Evolutionary conservation across 2,329 filamentous ascomycete species (phyloP).

Genomic region (Claviceps arundinis): DNA sequence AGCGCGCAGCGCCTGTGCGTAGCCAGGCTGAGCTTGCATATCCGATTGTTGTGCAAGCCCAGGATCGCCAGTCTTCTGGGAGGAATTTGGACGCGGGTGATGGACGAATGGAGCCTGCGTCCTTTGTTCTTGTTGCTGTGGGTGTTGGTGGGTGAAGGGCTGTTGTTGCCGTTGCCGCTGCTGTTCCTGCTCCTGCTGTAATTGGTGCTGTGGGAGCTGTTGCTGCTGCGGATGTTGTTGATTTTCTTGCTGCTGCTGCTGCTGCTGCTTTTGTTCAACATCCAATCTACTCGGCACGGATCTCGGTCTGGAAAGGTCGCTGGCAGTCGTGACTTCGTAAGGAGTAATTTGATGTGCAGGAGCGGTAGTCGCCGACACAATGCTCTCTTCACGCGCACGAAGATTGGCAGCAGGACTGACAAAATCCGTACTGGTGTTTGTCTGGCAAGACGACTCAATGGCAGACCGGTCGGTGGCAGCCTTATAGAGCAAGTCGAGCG

Average conservation of each 20-base stretch:
- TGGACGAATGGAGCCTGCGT: neutral
- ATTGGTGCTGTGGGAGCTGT: neutral
- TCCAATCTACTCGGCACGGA: slow-evolving; percentile 8
- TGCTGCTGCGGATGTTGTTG: neutral
- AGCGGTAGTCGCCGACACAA: slow-evolving; percentile 12
- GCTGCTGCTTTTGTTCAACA: slow-evolving; percentile 1
- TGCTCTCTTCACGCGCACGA: slow-evolving; percentile 20
- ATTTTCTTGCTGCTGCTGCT: neutral
- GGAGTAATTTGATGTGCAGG: slow-evolving; percentile 9
- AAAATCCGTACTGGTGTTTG: slow-evolving; percentile 6
- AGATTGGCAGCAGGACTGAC: slow-evolving; percentile 12
- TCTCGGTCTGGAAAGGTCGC: slow-evolving; percentile 4
- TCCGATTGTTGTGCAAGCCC: slow-evolving; percentile 30
- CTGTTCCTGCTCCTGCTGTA: neutral
- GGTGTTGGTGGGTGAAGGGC: neutral
- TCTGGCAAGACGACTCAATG: slow-evolving; percentile 11
- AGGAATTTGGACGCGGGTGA: neutral
- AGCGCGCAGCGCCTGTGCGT: slow-evolving; percentile 62
- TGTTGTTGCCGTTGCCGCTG: neutral
- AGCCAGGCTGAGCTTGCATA: slow-evolving; percentile 37
- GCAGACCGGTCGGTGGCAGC: slow-evolving; percentile 55
- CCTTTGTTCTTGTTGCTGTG: neutral
- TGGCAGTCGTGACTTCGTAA: slow-evolving; percentile 3
- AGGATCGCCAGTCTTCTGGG: slow-evolving; percentile 29
- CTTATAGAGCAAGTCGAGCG: slow-evolving; percentile 80